phyloP scores from a whole-genome alignment of 495 filamentous ascomycete genomes.

The Penicillium egyptiacum region DNA sequence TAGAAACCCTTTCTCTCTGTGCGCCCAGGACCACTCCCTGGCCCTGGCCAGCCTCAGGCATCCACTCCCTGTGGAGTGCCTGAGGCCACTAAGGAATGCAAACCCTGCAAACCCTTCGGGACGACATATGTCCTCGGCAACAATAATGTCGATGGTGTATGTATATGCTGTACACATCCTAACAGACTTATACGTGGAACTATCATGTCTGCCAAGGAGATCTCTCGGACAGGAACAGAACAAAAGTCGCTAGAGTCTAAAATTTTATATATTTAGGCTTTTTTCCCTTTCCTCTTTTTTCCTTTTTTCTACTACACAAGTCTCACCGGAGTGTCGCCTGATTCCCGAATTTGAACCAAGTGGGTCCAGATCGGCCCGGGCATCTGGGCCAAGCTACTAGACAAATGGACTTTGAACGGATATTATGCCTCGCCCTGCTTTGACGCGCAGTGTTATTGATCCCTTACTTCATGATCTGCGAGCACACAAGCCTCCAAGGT shows the following conservation, averaged over 20 bases:
- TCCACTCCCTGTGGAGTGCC: too few species aligned
- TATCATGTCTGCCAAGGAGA: background rate
- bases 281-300: too few species aligned
- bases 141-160: background rate
- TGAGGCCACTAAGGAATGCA: too few species aligned
- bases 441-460: background rate
- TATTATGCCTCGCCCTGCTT: background rate
- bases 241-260: background rate
- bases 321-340: background rate
- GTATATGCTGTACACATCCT: too few species aligned
- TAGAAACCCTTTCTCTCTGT: too few species aligned
- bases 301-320: background rate
- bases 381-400: slow-evolving; percentile 5
- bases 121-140: too few species aligned
- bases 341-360: slow-evolving; percentile 5
- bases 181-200: background rate
- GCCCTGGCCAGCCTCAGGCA: too few species aligned
- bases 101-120: too few species aligned
- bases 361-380: slow-evolving; percentile 11
- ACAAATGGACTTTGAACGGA: background rate
- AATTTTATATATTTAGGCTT: background rate
- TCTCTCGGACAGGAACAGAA: background rate
- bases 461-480: background rate
- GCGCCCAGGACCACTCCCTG: too few species aligned
- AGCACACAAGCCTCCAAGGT: background rate